Evolutionary conservation across 2,329 filamentous ascomycete species (phyloP).

Genomic region (Acrocalymma vagum): DNA sequence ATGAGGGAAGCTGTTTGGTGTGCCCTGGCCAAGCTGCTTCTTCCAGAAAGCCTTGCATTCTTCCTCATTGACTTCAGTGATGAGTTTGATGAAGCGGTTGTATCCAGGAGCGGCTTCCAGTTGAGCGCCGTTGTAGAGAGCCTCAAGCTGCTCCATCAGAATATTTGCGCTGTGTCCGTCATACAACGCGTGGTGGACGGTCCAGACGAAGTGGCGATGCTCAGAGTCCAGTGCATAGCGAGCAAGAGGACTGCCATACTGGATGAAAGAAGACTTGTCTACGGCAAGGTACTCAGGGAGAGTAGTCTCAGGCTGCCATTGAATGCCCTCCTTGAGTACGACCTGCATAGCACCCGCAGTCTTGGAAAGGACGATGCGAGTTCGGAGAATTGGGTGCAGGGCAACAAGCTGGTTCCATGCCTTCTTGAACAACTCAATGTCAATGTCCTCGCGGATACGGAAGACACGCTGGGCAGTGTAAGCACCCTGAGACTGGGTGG

Average conservation of each 20-base stretch:
- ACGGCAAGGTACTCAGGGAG: conserved; percentile 10
- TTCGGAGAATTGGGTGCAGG: conserved; percentile 53
- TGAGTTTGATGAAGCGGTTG: conserved; percentile 29
- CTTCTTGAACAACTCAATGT: conserved; percentile 39
- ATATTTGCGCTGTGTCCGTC: conserved; percentile 32
- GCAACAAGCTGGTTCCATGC: conserved; percentile 52
- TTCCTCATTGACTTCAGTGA: conserved; percentile 15
- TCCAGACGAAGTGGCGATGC: conserved; percentile 37
- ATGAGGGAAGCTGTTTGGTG: conserved; percentile 15
- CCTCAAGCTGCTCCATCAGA: conserved; percentile 10
- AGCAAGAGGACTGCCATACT: conserved; percentile 14
- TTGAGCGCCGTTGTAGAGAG: conserved; percentile 7
- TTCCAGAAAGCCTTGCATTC: conserved; percentile 34
- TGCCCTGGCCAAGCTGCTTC: conserved; percentile 20
- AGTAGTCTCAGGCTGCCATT: conserved; percentile 7
- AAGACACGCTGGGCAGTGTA: conserved; percentile 60
- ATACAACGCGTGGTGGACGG: conserved; percentile 47
- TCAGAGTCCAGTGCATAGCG: conserved; percentile 18
- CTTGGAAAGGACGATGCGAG: conserved; percentile 32
- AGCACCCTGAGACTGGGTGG: conserved; percentile 52
- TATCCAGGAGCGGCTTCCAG: conserved; percentile 3
- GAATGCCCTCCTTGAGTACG: conserved; percentile 15
- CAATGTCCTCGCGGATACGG: conserved; percentile 10
- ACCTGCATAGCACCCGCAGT: conserved; percentile 16
- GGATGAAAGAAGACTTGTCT: conserved; percentile 5